phyloP scores from a whole-genome alignment of 2,329 filamentous ascomycete genomes.

The Leptosphaerulina australis region DNA sequence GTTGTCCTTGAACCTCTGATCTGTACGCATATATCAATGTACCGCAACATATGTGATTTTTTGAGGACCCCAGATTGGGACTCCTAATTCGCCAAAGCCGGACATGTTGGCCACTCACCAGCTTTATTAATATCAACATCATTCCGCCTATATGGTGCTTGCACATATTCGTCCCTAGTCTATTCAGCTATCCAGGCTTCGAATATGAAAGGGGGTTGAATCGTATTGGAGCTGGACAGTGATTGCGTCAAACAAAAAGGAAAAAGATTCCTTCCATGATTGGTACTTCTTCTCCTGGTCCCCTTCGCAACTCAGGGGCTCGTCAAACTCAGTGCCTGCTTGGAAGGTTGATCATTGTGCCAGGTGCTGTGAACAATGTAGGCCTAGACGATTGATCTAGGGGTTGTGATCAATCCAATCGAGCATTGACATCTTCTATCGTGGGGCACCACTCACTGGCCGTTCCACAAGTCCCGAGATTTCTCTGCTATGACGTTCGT shows the following conservation, averaged over 20 bases:
- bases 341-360: constrained; percentile 78
- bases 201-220: too few relatives aligned
- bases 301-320: constrained; percentile 77
- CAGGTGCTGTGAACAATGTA: constrained; percentile 81
- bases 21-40: constrained; percentile 37
- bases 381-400: constrained; percentile 67
- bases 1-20: constrained; percentile 72
- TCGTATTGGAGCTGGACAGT: constrained; percentile 76
- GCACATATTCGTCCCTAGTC: constrained; percentile 76
- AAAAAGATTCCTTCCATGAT: constrained; percentile 82
- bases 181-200: not conserved
- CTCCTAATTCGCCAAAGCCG: too few relatives aligned
- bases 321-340: constrained; percentile 68
- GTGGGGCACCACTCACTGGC: constrained; percentile 58
- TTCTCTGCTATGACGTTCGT: constrained; percentile 80
- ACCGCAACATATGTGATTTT: not conserved
- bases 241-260: constrained; percentile 75
- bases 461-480: constrained; percentile 84
- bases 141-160: constrained; percentile 75
- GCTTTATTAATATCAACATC: not conserved
- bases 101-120: not conserved
- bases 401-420: constrained; percentile 59
- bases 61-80: too few relatives aligned
- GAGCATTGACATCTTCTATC: not conserved
- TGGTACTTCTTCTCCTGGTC: constrained; percentile 71